Percentiles rank a stretch among this genome's conserved stretches.
These are phyloP conservation scores for carrot (Daucus carota) DNA, from an alignment of 129 eudicot species.

Conservation along the genomic window DH1_v3.0 NC_030388.2:32328001-32328500, in stretches of 20 bases:
- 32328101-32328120: slow-evolving; percentile 66
- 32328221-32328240: slow-evolving; percentile 86
- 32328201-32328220: slow-evolving; percentile 89
- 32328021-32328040: slow-evolving; percentile 78
- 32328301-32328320: slow-evolving; percentile 70
- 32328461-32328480: background rate
- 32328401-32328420: background rate
- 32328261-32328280: slow-evolving; percentile 67
- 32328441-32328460: background rate
- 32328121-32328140: slow-evolving; percentile 89
- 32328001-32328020: slow-evolving; percentile 64
- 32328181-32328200: slow-evolving; percentile 88
- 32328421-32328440: background rate
- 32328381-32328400: slow-evolving; percentile 49
- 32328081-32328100: slow-evolving; percentile 76
- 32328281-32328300: slow-evolving; percentile 45
- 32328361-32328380: slow-evolving; percentile 63
- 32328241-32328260: slow-evolving; percentile 82
- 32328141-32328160: slow-evolving; percentile 60
- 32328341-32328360: slow-evolving; percentile 46
- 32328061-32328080: slow-evolving; percentile 80
- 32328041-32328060: slow-evolving; percentile 56
- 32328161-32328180: slow-evolving; percentile 73
- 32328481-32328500: background rate
- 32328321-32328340: slow-evolving; percentile 60